Percentiles rank a stretch among this genome's conserved stretches.
Conservation (phyloP, 495 filamentous ascomycete genomes). For the Aspergillus funiculosus region DNA sequence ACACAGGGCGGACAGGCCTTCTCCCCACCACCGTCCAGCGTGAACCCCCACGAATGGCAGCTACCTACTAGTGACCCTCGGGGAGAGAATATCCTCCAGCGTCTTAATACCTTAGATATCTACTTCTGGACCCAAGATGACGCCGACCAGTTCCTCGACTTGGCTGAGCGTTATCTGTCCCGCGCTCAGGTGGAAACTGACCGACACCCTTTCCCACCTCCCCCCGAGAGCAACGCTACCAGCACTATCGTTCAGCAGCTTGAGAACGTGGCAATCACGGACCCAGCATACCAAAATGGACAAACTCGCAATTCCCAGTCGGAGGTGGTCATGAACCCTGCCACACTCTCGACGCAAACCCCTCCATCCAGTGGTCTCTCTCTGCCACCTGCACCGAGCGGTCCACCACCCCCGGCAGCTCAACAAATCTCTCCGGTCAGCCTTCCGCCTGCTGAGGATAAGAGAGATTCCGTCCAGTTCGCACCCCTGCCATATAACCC, state of each 20-base stretch:
- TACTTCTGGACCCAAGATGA: conserved; percentile 85
- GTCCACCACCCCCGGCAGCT: conserved; percentile 31
- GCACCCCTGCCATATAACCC: conserved; percentile 88
- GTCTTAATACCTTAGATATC: conserved; percentile 76
- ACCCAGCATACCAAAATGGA: conserved; percentile 53
- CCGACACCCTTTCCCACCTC: conserved; percentile 40
- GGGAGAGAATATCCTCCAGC: conserved; percentile 64
- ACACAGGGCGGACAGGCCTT: conserved; percentile 9
- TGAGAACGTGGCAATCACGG: conserved; percentile 70
- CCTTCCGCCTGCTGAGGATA: conserved; percentile 31
- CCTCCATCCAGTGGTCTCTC: conserved; percentile 34
- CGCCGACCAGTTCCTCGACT: conserved; percentile 65
- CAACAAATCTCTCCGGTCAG: conserved; percentile 19
- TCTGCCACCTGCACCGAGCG: conserved; percentile 39
- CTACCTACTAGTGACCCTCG: conserved; percentile 64
- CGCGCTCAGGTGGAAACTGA: conserved; percentile 50
- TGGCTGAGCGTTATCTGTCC: conserved; percentile 54
- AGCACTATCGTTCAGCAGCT: conserved; percentile 80
- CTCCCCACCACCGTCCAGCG: conserved; percentile 35
- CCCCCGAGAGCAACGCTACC: conserved; percentile 55
- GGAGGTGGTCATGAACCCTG: conserved; percentile 25
- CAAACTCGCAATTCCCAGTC: conserved; percentile 45
- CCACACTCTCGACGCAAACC: too few species aligned
- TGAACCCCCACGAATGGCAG: conserved; percentile 64
- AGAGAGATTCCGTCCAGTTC: conserved; percentile 44